These are phyloP conservation scores for Fusarium pilosicola DNA, from an alignment of 2,329 filamentous ascomycete species.

Conservation along the genomic window DNA sequence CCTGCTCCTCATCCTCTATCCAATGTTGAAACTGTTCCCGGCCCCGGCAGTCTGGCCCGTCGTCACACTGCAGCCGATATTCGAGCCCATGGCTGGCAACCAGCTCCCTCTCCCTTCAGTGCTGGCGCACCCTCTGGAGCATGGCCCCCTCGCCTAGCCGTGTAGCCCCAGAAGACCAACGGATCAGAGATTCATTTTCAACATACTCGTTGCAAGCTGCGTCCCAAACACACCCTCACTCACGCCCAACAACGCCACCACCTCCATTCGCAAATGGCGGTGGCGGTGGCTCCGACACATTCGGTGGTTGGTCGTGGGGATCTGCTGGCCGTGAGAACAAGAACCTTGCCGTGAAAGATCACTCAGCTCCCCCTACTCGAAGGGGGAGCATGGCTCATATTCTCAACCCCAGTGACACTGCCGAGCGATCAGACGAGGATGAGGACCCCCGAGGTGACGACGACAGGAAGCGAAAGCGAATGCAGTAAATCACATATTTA, in stretches of 20 bases:
- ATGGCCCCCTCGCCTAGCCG: conserved; percentile 67
- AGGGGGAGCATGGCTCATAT: conserved; percentile 72
- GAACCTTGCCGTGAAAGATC: conserved; percentile 62
- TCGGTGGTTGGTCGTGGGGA: conserved; percentile 68
- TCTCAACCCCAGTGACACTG: conserved; percentile 68
- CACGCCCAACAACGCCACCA: conserved; percentile 65
- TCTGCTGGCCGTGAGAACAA: conserved; percentile 62
- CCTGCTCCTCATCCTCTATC: conserved; percentile 73
- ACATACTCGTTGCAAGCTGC: conserved; percentile 61
- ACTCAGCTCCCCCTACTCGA: conserved; percentile 65
- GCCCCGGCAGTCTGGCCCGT: conserved; percentile 76
- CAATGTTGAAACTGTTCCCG: conserved; percentile 69
- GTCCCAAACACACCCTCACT: conserved; percentile 57
- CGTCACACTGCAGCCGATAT: conserved; percentile 97
- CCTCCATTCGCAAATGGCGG: conserved; percentile 60
- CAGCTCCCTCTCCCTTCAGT: conserved; percentile 70
- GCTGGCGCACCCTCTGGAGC: conserved; percentile 62
- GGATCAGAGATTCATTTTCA: conserved; percentile 66
- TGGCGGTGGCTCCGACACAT: conserved; percentile 53
- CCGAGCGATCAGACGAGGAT: conserved; percentile 66
- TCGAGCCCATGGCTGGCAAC: conserved; percentile 83
- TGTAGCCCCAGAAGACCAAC: conserved; percentile 61
- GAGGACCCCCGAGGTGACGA: conserved; percentile 66
- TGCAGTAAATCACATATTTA: conserved; percentile 61
- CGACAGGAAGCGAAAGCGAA: conserved; percentile 70